Evolutionary conservation across 208 protist species (phyloP), one percentile per base, ranked within the genome.

Genomic region (Spongospora subterranea): DNA sequence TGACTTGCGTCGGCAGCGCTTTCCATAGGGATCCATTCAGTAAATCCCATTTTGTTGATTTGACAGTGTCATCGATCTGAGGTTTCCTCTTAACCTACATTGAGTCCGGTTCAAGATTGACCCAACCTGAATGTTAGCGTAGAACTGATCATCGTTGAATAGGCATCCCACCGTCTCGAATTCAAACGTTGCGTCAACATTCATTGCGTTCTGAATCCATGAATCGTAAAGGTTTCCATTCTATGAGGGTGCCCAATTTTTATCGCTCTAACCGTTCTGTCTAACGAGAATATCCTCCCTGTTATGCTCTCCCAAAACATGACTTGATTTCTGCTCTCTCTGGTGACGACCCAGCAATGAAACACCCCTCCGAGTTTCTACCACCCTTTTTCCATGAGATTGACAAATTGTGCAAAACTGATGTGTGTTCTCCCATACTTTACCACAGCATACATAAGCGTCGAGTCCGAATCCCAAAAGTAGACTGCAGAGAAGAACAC

Each of bases 361-460:
- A 43, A 35, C 17, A n/a, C n/a, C 71, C 71, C 6, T 82, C 71
- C 13, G 6, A n/a, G 13, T 82, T 82, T n/a, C 35, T 6, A 82
- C 6, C 71, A n/a, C n/a, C n/a, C n/a, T n/a, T n/a, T n/a, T n/a
- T n/a, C n/a, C n/a, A 43, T 6, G 35, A 82, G 17, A 43, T 43
- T 82, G 6, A 40, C n/a, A 82, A n/a, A 82, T 82, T 20, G n/a
- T 20, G 13, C 50, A 35, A 82, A 82, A 35, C 17, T 45, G 13
- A n/a, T 45, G 35, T 65, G 40, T n/a, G 6, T 45, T 82, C 35
- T 39, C 11, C n/a, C 6, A 20, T 6, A 82, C 71, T n/a, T 82
- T 6, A 20, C 71, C 71, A 82, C 71, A 82, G n/a, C n/a, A 35
- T 45, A 82, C n/a, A n/a, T 82, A 82, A 82, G 71, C 71, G n/a